These are phyloP conservation scores for Pleurotus djamor DNA, from an alignment of 768 basidiomycete species.

Conservation along the genomic window DNA sequence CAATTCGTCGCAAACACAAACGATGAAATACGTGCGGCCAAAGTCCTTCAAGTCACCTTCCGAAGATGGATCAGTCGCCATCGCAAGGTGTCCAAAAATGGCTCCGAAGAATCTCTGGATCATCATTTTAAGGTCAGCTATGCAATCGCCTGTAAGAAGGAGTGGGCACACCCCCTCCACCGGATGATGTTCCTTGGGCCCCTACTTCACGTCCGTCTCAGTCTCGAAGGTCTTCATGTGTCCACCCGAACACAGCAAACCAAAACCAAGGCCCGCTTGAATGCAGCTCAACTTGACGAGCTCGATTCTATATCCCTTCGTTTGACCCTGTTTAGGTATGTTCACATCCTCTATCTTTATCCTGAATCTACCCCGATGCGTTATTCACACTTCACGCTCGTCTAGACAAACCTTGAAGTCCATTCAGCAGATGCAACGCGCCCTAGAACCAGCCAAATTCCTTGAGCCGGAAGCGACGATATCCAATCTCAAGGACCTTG, in stretches of 20 bases:
- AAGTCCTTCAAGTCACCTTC: slow-evolving; percentile 15
- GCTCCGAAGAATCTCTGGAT: slow-evolving; percentile 16
- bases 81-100: background rate
- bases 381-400: no score
- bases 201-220: slow-evolving; percentile 38
- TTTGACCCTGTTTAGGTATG: slow-evolving; percentile 30
- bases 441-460: slow-evolving; percentile 24
- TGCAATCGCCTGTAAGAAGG: slow-evolving; percentile 18
- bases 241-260: slow-evolving; percentile 24
- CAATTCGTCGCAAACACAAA: slow-evolving; percentile 9
- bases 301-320: slow-evolving; percentile 29
- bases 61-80: slow-evolving; percentile 5
- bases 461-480: slow-evolving; percentile 23
- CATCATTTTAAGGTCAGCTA: slow-evolving; percentile 24
- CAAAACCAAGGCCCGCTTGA: slow-evolving; percentile 24
- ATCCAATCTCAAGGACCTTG: slow-evolving; percentile 19
- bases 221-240: slow-evolving; percentile 30
- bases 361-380: background rate
- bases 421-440: slow-evolving; percentile 21
- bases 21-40: slow-evolving; percentile 22
- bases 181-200: slow-evolving; percentile 31
- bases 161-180: slow-evolving; percentile 28
- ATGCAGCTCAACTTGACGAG: slow-evolving; percentile 24
- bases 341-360: background rate
- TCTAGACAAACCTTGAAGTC: slow-evolving; percentile 23